Percentiles rank a stretch among this genome's conserved stretches.
phyloP scores from a whole-genome alignment of 371 early-diverging fungal species.

The Parasitella parasitica region DNA sequence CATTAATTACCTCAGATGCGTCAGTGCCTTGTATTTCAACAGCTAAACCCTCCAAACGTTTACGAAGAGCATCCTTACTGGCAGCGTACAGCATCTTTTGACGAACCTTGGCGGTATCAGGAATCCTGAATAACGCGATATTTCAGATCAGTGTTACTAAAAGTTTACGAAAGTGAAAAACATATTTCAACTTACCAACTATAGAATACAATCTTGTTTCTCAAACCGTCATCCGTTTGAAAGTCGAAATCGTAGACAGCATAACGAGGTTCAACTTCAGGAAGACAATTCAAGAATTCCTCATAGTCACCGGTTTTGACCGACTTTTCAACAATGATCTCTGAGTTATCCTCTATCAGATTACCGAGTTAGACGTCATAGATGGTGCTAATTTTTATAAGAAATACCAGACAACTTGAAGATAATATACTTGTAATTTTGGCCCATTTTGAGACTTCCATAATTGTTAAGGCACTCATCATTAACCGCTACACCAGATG shows the following conservation, averaged over 20 bases:
- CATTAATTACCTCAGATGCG: slow-evolving; percentile 58
- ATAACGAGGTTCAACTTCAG: slow-evolving; percentile 74
- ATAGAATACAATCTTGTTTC: slow-evolving; percentile 69
- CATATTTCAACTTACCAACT: slow-evolving; percentile 35
- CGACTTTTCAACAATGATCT: slow-evolving; percentile 72
- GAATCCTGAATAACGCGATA: slow-evolving; percentile 63
- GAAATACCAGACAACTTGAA: slow-evolving; percentile 70
- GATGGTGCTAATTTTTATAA: neutral
- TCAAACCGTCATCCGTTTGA: slow-evolving; percentile 65
- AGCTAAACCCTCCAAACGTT: slow-evolving; percentile 71
- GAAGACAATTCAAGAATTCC: slow-evolving; percentile 65
- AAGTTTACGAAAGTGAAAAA: no score
- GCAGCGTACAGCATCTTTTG: slow-evolving; percentile 93
- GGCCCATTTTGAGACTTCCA: slow-evolving; percentile 73
- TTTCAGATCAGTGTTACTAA: neutral
- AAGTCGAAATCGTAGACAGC: slow-evolving; percentile 86
- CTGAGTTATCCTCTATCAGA: slow-evolving; percentile 43
- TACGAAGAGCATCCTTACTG: slow-evolving; percentile 82
- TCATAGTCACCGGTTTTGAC: slow-evolving; percentile 57
- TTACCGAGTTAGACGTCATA: neutral
- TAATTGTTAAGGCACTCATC: slow-evolving; percentile 62
- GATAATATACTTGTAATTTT: slow-evolving; percentile 74
- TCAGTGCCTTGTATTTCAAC: slow-evolving; percentile 89
- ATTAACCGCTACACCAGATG: slow-evolving; percentile 73
- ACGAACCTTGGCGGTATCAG: slow-evolving; percentile 77